Evolutionary conservation across 345 rosid species (phyloP).

Genomic region (Bretschneidera sinensis): DNA sequence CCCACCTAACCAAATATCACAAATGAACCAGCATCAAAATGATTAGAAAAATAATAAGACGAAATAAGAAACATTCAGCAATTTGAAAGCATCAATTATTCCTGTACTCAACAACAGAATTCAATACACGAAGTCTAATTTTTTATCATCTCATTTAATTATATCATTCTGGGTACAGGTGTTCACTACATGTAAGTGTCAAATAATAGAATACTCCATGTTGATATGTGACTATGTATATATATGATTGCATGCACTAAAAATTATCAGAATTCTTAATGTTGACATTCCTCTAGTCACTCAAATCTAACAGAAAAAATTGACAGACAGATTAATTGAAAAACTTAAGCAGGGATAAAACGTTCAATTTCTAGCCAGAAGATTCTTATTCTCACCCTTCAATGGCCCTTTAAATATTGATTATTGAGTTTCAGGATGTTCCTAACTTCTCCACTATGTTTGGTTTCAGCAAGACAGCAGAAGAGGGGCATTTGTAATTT

Average conservation of each 20-base stretch:
- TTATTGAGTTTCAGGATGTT: background rate
- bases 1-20: conserved; percentile 43
- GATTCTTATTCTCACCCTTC: no score
- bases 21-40: conserved; percentile 9
- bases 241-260: no score
- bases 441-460: background rate
- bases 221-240: no score
- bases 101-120: conserved; percentile 3
- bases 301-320: background rate
- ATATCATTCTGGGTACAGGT: background rate
- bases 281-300: no score
- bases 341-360: background rate
- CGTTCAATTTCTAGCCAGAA: background rate
- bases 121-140: background rate
- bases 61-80: background rate
- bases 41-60: background rate
- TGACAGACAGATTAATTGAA: background rate
- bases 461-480: background rate
- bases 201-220: no score
- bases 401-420: background rate
- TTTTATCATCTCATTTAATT: background rate
- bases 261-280: no score
- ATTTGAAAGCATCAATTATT: background rate
- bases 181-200: background rate
- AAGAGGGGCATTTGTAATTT: background rate